A percentile compares a stretch with the other conserved stretches of the same genome.
phyloP scores from a whole-genome alignment of 1,284 basidiomycete species.

The Ganoderma sinense region DNA sequence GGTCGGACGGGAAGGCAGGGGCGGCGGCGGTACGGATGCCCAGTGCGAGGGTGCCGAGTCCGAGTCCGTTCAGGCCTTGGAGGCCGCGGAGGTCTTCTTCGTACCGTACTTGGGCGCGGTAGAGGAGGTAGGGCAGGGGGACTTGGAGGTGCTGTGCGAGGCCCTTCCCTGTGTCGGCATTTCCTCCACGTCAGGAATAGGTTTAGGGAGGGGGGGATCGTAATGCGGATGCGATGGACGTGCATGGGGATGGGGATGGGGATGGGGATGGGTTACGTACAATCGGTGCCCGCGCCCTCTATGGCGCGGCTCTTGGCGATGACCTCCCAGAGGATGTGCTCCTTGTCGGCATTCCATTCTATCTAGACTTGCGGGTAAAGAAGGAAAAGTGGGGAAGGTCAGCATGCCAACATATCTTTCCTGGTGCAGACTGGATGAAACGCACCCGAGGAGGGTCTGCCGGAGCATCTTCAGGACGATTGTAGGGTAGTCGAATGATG shows the following conservation, averaged over 20 bases:
- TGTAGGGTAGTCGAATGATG: constrained; percentile 77
- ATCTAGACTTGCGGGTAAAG: constrained; percentile 54
- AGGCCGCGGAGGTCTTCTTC: constrained; percentile 82
- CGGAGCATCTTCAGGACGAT: constrained; percentile 72
- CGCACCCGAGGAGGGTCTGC: constrained; percentile 72
- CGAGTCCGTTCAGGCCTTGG: constrained; percentile 46
- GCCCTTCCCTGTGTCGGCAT: constrained; percentile 67
- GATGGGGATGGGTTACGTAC: constrained; percentile 51
- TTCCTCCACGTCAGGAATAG: not conserved
- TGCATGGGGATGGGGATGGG: not conserved
- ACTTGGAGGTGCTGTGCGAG: constrained; percentile 80
- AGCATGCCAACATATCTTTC: not conserved
- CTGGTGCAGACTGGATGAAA: constrained; percentile 22
- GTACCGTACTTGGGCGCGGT: constrained; percentile 79
- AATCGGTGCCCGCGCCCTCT: constrained; percentile 75
- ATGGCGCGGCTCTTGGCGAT: constrained; percentile 76
- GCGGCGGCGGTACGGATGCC: constrained; percentile 37
- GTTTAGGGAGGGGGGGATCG: not conserved
- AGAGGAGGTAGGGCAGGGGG: constrained; percentile 81
- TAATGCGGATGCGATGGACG: not conserved
- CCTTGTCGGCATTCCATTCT: constrained; percentile 83
- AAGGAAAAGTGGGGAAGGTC: too few species aligned
- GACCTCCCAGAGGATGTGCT: constrained; percentile 83
- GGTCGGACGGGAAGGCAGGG: constrained; percentile 40
- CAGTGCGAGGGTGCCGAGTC: constrained; percentile 32